Evolutionary conservation across 2,329 filamentous ascomycete species (phyloP), one percentile per base, ranked within the genome.

Genomic region (Ilyonectria robusta): DNA sequence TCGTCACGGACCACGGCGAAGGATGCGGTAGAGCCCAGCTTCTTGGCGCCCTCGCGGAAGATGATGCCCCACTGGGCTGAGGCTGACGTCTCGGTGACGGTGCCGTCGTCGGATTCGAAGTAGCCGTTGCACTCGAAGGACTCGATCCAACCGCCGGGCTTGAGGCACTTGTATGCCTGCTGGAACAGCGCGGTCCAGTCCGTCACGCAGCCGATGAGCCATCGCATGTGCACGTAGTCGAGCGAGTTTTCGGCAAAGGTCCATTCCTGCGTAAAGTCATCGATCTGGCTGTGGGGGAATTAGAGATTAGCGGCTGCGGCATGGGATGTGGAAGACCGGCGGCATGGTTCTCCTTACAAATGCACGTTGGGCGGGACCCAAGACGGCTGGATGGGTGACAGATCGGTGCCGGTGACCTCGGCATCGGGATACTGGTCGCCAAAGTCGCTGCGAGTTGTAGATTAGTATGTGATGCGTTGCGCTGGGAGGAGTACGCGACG

Each of bases 181-280:
- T 78, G 77, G 66, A 90, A 84, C 11, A 91, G 76, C 13, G 83
- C 81, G 23, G 83, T 81, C 78, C 88, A 91, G 70, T 89, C 88
- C 8, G 81, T 77, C 62, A 91, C 85, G 63, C 84, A 84, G 37
- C 89, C 89, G 3, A 84, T 79, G 65, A 91, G 79, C 70, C 86
- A 82, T 47, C 86, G 84, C 4, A 86, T 86, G 74, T 91, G 90
- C 62, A 92, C 85, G 71, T 85, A 88, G 76, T 91, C 88, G 70
- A 89, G 88, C 31, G 82, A 76, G 60, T 65, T 61, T 1, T 42
- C 57, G 3, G 47, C 59, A 33, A 73, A 78, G 2, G 75, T 77
- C 77, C 77, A 78, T 26, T 68, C 13, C 70, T 74, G 58, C 69
- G 75, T 62, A 70, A 75, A 65, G 78, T 79, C 47, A 77, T 81